A percentile compares a stretch with the other conserved stretches of the same genome.
These are phyloP conservation scores for Mycocentrospora acerina DNA, from an alignment of 2,329 filamentous ascomycete genomes.

Conservation along the genomic window DNA sequence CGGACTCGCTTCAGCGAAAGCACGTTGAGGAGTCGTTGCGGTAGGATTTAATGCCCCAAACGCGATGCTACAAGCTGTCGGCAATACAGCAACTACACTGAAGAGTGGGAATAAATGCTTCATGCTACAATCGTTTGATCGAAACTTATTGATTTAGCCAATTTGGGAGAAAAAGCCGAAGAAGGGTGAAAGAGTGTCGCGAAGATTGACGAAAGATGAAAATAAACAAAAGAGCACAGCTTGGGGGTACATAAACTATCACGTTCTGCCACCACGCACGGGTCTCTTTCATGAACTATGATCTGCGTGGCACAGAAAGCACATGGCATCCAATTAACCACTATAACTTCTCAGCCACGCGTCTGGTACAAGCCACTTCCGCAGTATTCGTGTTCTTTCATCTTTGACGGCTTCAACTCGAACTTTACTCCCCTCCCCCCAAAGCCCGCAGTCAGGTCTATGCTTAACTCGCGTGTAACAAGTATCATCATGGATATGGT, in stretches of 20 bases:
- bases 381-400: neutral
- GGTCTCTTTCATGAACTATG: conserved; percentile 7
- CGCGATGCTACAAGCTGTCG: conserved; percentile 16
- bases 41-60: conserved; percentile 27
- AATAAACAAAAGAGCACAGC: neutral
- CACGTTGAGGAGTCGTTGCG: conserved; percentile 7
- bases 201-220: neutral
- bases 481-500: neutral
- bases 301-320: conserved; percentile 1
- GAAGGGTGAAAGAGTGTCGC: neutral
- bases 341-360: neutral
- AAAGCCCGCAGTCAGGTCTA: neutral
- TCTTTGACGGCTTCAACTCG: no score
- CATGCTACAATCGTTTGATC: conserved; percentile 4
- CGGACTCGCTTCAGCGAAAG: conserved; percentile 13
- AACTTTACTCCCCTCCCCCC: no score
- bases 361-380: neutral
- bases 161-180: no score
- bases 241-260: conserved; percentile 9
- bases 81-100: conserved; percentile 15
- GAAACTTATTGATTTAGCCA: neutral
- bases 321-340: conserved; percentile 5
- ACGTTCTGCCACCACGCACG: neutral
- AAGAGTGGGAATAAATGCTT: conserved; percentile 6
- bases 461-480: no score